These are phyloP conservation scores for Salix arbutifolia DNA, from an alignment of 345 rosid species.

Conservation along the genomic window DNA sequence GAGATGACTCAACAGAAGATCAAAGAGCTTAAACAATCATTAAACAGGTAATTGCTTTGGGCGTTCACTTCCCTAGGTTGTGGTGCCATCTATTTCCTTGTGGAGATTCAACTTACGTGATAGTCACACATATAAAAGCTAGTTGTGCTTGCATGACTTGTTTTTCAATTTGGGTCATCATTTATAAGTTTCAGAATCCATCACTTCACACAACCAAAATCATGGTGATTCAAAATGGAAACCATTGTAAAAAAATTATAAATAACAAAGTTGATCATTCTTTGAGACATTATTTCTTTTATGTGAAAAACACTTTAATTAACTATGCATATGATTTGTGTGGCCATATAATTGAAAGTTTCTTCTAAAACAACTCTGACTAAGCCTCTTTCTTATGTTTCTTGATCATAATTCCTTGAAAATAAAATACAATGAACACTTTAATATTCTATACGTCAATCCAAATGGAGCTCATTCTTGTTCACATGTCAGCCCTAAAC, in stretches of 20 bases:
- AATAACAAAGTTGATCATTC: background rate
- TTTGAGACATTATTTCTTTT: background rate
- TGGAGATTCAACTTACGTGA: background rate
- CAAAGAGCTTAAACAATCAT: slow-evolving; percentile 93
- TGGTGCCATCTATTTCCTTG: background rate
- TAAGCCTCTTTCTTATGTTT: background rate
- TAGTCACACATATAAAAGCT: background rate
- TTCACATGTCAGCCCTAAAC: background rate
- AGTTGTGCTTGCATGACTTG: background rate
- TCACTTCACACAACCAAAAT: background rate
- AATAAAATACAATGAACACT: background rate
- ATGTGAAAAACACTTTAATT: background rate
- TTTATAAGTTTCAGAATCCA: background rate
- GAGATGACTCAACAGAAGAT: slow-evolving; percentile 98
- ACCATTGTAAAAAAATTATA: background rate
- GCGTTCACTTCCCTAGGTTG: background rate
- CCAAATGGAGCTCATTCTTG: background rate
- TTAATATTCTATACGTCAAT: background rate
- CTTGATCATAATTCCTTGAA: background rate
- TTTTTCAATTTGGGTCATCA: background rate
- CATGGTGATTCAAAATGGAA: background rate
- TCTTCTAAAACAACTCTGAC: background rate
- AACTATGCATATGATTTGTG: background rate
- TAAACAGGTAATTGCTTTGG: slow-evolving; percentile 56
- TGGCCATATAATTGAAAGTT: background rate